Conservation (phyloP, 192 early-diverging fungal genomes). For the Backusella liffmaniae region DNA sequence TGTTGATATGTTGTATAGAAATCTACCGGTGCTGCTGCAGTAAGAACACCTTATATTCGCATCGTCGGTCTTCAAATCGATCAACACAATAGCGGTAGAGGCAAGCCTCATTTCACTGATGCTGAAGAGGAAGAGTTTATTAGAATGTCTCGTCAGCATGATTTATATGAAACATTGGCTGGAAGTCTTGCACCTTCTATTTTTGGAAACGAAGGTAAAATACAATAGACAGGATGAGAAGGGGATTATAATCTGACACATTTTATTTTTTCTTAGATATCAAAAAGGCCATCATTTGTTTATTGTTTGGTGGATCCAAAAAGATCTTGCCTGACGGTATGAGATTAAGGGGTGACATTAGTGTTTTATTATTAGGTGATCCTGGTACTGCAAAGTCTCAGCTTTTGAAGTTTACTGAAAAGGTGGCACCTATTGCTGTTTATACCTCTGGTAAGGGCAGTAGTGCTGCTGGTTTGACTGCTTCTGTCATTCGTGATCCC, state of each 20-base stretch:
- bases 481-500: slow-evolving; percentile 93
- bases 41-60: slow-evolving; percentile 91
- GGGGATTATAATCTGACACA: background rate
- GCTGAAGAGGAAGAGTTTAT: slow-evolving; percentile 94
- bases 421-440: slow-evolving; percentile 96
- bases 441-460: slow-evolving; percentile 99
- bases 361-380: slow-evolving; percentile 95
- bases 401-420: slow-evolving; percentile 97
- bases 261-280: slow-evolving; percentile 64
- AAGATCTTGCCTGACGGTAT: slow-evolving; percentile 96
- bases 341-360: slow-evolving; percentile 96
- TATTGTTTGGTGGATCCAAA: slow-evolving; percentile 96
- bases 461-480: slow-evolving; percentile 98
- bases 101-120: slow-evolving; percentile 74
- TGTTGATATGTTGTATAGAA: slow-evolving; percentile 42
- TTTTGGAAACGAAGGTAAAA: slow-evolving; percentile 82
- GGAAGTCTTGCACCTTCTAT: slow-evolving; percentile 96
- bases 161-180: slow-evolving; percentile 89
- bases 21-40: slow-evolving; percentile 78
- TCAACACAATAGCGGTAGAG: slow-evolving; percentile 56
- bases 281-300: slow-evolving; percentile 92
- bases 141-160: slow-evolving; percentile 79
- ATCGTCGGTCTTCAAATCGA: slow-evolving; percentile 91
- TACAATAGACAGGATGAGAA: background rate
- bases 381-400: slow-evolving; percentile 99